A percentile compares a stretch with the other conserved stretches of the same genome.
These are phyloP conservation scores for Vicia sativa DNA, from an alignment of 306 rosid species.

Conservation along the genomic window DNA sequence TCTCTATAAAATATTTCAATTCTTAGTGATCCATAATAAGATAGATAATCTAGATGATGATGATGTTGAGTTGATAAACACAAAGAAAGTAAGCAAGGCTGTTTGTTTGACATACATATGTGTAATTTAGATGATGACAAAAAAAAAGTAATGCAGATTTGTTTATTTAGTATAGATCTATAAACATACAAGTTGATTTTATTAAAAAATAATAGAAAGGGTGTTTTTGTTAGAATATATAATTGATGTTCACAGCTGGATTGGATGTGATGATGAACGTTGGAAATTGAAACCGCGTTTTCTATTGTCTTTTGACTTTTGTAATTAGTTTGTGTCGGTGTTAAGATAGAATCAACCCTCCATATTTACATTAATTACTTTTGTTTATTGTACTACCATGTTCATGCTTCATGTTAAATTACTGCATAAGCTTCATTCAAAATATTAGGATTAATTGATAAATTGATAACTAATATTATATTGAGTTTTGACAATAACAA, in stretches of 20 bases:
- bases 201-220: background rate
- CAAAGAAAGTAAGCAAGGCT: slow-evolving; percentile 15
- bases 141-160: slow-evolving; percentile 5
- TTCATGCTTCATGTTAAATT: no score
- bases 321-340: slow-evolving; percentile 30
- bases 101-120: slow-evolving; percentile 32
- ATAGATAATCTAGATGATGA: background rate
- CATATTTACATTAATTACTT: background rate
- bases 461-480: no score
- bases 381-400: background rate
- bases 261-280: slow-evolving; percentile 57
- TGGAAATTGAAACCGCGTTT: slow-evolving; percentile 69
- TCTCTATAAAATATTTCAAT: slow-evolving; percentile 40
- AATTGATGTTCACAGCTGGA: slow-evolving; percentile 63
- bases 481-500: no score
- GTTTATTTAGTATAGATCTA: slow-evolving; percentile 47
- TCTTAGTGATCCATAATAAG: slow-evolving; percentile 27
- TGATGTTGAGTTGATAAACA: slow-evolving; percentile 20
- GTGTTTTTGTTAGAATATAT: slow-evolving; percentile 27
- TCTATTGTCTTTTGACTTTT: slow-evolving; percentile 45
- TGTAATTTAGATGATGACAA: slow-evolving; percentile 39
- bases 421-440: no score
- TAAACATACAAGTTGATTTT: slow-evolving; percentile 8
- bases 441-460: no score
- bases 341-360: slow-evolving; percentile 40